Evolutionary conservation across 257 asterid genomes (phyloP).

Genomic region (Haberlea rhodopensis): DNA sequence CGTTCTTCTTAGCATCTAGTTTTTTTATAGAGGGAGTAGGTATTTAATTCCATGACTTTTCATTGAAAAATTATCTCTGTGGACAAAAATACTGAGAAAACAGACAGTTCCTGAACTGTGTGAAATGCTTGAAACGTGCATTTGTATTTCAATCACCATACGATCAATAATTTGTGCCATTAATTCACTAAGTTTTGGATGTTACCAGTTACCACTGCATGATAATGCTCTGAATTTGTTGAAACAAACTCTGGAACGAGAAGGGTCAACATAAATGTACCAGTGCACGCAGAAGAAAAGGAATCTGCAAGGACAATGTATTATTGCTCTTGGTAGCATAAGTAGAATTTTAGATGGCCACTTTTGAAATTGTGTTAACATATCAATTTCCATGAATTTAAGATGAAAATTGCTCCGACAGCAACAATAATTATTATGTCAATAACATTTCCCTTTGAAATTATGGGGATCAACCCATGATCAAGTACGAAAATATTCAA

Average conservation of each 20-base stretch:
- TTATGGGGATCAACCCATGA: too few relatives aligned
- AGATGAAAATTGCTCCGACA: too few relatives aligned
- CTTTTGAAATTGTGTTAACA: too few relatives aligned
- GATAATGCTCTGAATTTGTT: conserved; percentile 25
- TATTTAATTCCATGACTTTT: too few relatives aligned
- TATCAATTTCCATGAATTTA: too few relatives aligned
- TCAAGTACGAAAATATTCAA: too few relatives aligned
- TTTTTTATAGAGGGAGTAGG: too few relatives aligned
- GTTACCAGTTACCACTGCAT: conserved; percentile 23
- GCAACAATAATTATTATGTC: too few relatives aligned
- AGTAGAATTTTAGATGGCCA: too few relatives aligned
- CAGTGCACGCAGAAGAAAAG: conserved; percentile 29
- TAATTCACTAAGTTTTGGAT: conserved; percentile 23
- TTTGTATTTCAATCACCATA: background rate
- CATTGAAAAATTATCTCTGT: too few relatives aligned
- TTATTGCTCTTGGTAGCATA: conserved; percentile 34
- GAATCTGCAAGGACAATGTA: conserved; percentile 40
- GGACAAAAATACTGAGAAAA: background rate
- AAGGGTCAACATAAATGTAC: conserved; percentile 35
- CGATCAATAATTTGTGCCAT: background rate
- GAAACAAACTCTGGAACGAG: conserved; percentile 22
- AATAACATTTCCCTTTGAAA: too few relatives aligned
- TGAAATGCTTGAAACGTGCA: background rate
- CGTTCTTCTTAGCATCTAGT: too few relatives aligned
- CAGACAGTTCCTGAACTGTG: background rate